phyloP scores from a whole-genome alignment of 2,329 filamentous ascomycete genomes.

The Xylariales sp. region DNA sequence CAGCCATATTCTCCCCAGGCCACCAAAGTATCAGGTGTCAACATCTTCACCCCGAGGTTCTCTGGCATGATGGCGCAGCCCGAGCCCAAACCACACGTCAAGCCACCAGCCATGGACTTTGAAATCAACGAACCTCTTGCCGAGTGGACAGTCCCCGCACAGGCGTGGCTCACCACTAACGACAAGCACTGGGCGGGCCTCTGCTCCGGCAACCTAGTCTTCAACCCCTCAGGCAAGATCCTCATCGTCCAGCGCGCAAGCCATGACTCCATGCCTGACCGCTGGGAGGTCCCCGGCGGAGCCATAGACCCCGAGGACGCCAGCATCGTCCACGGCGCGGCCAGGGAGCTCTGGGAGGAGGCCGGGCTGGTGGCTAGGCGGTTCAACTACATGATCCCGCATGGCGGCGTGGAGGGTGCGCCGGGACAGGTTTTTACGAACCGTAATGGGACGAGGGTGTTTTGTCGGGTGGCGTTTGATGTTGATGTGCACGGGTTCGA shows the following conservation, averaged over 20 bases:
- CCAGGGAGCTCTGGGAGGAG: conserved; percentile 39
- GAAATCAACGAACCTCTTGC: no score
- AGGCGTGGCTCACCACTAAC: no score
- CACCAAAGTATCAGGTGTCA: no score
- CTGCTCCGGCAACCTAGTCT: conserved; percentile 25
- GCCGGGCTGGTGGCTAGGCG: conserved; percentile 25
- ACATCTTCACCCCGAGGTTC: no score
- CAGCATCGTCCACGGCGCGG: conserved; percentile 31
- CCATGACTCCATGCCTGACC: conserved; percentile 29
- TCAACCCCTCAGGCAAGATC: conserved; percentile 21
- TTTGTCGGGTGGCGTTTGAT: conserved; percentile 26
- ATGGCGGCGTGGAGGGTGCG: conserved; percentile 16
- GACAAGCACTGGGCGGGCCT: no score
- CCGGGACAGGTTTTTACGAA: conserved; percentile 14
- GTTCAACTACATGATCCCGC: conserved; percentile 14
- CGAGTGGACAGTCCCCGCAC: no score
- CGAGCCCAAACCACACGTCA: no score
- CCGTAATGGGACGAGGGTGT: conserved; percentile 15
- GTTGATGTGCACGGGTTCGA: conserved; percentile 16
- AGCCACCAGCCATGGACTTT: no score
- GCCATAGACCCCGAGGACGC: conserved; percentile 31
- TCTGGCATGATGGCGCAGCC: no score
- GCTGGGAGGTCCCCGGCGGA: conserved; percentile 39
- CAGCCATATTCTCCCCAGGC: no score
- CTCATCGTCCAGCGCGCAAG: conserved; percentile 35